A percentile compares a stretch with the other conserved stretches of the same genome.
Conservation (phyloP, 805 yeast genomes). For the Yarrowia alimentaria region DNA sequence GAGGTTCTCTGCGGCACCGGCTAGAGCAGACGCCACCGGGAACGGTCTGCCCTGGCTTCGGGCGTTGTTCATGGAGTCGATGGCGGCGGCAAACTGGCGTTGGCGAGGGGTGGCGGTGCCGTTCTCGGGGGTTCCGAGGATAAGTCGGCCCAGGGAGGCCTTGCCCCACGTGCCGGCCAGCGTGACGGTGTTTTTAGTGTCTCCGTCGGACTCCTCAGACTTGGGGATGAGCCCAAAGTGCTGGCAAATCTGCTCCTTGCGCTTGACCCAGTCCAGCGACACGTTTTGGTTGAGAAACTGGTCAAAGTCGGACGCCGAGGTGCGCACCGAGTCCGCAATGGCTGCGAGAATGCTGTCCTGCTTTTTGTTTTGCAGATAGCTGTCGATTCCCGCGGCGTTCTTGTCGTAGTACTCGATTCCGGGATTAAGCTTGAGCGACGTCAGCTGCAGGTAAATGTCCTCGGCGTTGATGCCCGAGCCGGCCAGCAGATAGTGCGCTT, state of each 20-base stretch:
- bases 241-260: slow-evolving; percentile 70
- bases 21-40: slow-evolving; percentile 59
- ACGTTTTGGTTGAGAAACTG: slow-evolving; percentile 67
- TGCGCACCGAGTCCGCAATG: slow-evolving; percentile 71
- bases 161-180: slow-evolving; percentile 38
- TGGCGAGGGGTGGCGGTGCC: slow-evolving; percentile 23
- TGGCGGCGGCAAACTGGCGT: slow-evolving; percentile 57
- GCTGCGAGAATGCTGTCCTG: slow-evolving; percentile 80
- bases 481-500: slow-evolving; percentile 78
- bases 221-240: slow-evolving; percentile 57
- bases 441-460: slow-evolving; percentile 61
- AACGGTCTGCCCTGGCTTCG: slow-evolving; percentile 56
- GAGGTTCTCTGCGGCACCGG: slow-evolving; percentile 49
- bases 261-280: slow-evolving; percentile 77
- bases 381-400: slow-evolving; percentile 41
- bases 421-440: slow-evolving; percentile 42
- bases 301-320: slow-evolving; percentile 83
- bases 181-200: slow-evolving; percentile 32
- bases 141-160: slow-evolving; percentile 39
- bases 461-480: slow-evolving; percentile 86
- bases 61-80: slow-evolving; percentile 67
- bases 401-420: slow-evolving; percentile 29
- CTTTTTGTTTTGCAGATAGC: slow-evolving; percentile 63
- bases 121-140: slow-evolving; percentile 36
- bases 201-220: slow-evolving; percentile 15